Base-by-base conservation (phyloP, 805 yeast species). In the Metschnikowia drakensbergensis region DNA sequence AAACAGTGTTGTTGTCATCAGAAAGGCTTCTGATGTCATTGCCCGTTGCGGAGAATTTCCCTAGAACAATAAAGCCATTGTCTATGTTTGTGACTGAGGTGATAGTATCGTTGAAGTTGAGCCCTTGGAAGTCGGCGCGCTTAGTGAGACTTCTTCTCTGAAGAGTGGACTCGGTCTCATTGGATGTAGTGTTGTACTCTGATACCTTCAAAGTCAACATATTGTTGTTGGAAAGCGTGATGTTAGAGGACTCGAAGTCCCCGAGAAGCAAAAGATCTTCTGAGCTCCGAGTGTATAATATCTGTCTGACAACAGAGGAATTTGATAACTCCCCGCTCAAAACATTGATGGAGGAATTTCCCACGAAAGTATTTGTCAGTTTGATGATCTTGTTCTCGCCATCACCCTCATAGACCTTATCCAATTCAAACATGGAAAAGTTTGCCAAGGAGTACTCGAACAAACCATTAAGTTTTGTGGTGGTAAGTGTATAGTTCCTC, bases 371-470 rank as follows among this genome's bases (percentile, higher is more conserved):
- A 49, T 71, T 71, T 27, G 68, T 60, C 5, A 54, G 48, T 42
- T 60, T 60, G 39, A 71, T 66, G 6, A 52, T 61, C 3, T 62
- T 61, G 5, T 59, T 52, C 26, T 57, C 54, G 17, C 51, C 54
- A 4, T 34, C 46, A 17, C 45, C 46, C 30, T 54, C 54, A 11
- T 58, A 58, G 3, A 71, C 71, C 42, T 58, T 55, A 17, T 43
- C 50, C 41, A 60, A 63, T 23, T 67, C 64, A 45, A 72, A 72
- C 32, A 58, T 43, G 54, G 7, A 69, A 62, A 86, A 88, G 62
- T 90, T 90, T 2, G 79, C 65, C 33, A 82, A 67, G 1, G 88
- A 82, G 64, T 84, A 94, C 67, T 92, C 97, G 60, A 92, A 88
- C 22, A 92, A 58, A 7, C 96, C 96, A 63, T 87, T 86, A 44